Conservation (phyloP, 345 rosid species). For the Tarenaya hassleriana region DNA sequence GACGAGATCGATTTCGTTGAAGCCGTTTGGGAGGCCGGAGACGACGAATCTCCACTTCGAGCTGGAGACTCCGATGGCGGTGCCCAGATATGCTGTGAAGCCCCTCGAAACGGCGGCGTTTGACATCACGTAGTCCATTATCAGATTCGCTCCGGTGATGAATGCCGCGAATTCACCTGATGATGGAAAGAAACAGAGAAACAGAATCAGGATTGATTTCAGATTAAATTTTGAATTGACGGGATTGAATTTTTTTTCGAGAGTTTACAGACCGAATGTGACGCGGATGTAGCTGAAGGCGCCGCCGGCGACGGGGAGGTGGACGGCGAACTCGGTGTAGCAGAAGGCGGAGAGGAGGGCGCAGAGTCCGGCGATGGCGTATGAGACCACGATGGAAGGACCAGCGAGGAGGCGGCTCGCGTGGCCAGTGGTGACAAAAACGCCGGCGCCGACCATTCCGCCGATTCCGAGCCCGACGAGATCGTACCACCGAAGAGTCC, state of each 20-base stretch:
- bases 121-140: conserved; percentile 84
- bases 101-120: conserved; percentile 89
- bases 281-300: conserved; percentile 90
- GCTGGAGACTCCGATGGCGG: conserved; percentile 66
- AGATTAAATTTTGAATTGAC: neutral
- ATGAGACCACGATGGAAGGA: conserved; percentile 72
- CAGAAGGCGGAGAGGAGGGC: conserved; percentile 95
- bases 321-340: conserved; percentile 96
- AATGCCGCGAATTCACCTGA: conserved; percentile 86
- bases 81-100: conserved; percentile 62
- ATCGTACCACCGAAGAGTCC: conserved; percentile 77
- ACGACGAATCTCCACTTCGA: conserved; percentile 59
- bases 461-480: conserved; percentile 84
- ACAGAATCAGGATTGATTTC: conserved; percentile 2
- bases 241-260: conserved; percentile 10
- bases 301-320: conserved; percentile 97
- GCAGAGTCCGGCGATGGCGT: conserved; percentile 94
- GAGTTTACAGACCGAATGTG: conserved; percentile 57
- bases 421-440: conserved; percentile 71
- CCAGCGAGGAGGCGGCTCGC: conserved; percentile 63
- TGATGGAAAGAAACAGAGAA: neutral
- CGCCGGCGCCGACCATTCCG: conserved; percentile 97
- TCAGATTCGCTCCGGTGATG: conserved; percentile 76
- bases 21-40: conserved; percentile 55
- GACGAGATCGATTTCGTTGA: conserved; percentile 62